Evolutionary conservation across 352 stramenopile genomes (phyloP).

Genomic region (Globisporangium nagaii): DNA sequence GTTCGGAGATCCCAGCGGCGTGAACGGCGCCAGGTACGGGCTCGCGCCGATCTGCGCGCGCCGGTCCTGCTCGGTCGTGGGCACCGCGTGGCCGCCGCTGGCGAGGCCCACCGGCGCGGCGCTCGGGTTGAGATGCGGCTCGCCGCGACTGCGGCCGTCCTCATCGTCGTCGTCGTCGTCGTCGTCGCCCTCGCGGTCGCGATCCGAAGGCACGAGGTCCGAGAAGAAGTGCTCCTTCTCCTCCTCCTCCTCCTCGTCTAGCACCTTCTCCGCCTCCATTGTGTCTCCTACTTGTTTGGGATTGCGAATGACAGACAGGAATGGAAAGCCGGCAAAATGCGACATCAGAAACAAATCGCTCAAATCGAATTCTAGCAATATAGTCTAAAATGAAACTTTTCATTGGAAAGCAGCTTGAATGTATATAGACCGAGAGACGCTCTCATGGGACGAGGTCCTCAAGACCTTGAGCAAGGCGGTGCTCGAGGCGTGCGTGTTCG

Average conservation of each 20-base stretch:
- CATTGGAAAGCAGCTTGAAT: no score
- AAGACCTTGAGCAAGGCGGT: no score
- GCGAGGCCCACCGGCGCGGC: not conserved
- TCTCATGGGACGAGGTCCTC: no score
- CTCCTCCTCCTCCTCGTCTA: slow-evolving; percentile 24
- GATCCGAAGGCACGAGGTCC: slow-evolving; percentile 12
- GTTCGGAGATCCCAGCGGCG: slow-evolving; percentile 52
- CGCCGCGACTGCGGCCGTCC: not conserved
- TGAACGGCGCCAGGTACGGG: slow-evolving; percentile 65
- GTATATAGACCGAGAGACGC: no score
- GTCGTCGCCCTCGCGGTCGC: slow-evolving; percentile 7
- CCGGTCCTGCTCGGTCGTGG: slow-evolving; percentile 35
- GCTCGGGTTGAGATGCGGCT: not conserved
- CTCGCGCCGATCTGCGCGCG: slow-evolving; percentile 57
- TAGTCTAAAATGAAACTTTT: no score
- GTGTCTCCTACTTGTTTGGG: not conserved
- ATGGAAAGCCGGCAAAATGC: no score
- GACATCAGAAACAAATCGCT: no score
- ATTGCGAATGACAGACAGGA: no score
- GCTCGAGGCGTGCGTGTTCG: no score
- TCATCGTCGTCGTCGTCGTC: slow-evolving; percentile 15
- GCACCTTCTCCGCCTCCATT: slow-evolving; percentile 24
- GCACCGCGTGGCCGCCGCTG: slow-evolving; percentile 5
- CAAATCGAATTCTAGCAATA: no score
- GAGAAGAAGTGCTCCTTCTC: slow-evolving; percentile 31